A percentile compares a stretch with the other conserved stretches of the same genome.
Evolutionary conservation across 169 alveolate genomes (phyloP).

Genomic region (Amoebophrya sp.): DNA sequence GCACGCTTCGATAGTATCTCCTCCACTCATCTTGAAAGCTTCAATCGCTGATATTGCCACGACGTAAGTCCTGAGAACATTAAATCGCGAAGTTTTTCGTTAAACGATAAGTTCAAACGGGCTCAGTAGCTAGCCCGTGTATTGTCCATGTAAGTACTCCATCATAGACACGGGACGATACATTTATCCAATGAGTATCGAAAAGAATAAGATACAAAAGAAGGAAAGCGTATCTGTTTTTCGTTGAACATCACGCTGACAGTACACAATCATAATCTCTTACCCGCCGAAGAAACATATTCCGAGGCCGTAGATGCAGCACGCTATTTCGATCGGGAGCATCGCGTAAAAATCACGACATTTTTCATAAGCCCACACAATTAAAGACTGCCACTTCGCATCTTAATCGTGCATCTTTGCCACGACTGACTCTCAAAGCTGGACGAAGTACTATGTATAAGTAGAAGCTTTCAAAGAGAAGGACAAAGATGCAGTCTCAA

Average conservation of each 20-base stretch:
- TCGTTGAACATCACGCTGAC: background rate
- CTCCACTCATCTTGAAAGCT: constrained; percentile 3
- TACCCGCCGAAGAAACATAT: background rate
- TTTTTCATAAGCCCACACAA: too few relatives aligned
- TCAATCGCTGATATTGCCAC: background rate
- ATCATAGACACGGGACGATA: too few relatives aligned
- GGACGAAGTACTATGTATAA: too few relatives aligned
- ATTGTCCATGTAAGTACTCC: too few relatives aligned
- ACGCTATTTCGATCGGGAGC: background rate
- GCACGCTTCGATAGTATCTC: background rate
- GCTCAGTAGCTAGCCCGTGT: too few relatives aligned
- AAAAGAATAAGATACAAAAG: background rate
- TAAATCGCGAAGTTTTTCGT: too few relatives aligned
- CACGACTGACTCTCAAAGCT: too few relatives aligned
- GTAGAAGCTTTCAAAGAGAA: too few relatives aligned
- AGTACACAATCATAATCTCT: background rate
- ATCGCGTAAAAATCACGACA: background rate
- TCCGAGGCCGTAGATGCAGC: background rate
- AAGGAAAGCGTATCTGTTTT: background rate
- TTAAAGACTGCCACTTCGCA: too few relatives aligned
- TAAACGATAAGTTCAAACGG: too few relatives aligned
- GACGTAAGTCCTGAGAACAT: background rate
- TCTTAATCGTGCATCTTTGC: too few relatives aligned
- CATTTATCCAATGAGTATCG: background rate
- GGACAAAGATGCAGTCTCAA: too few relatives aligned